Evolutionary conservation across 2,329 filamentous ascomycete genomes (phyloP).

Genomic region (Aureobasidium subglaciale): DNA sequence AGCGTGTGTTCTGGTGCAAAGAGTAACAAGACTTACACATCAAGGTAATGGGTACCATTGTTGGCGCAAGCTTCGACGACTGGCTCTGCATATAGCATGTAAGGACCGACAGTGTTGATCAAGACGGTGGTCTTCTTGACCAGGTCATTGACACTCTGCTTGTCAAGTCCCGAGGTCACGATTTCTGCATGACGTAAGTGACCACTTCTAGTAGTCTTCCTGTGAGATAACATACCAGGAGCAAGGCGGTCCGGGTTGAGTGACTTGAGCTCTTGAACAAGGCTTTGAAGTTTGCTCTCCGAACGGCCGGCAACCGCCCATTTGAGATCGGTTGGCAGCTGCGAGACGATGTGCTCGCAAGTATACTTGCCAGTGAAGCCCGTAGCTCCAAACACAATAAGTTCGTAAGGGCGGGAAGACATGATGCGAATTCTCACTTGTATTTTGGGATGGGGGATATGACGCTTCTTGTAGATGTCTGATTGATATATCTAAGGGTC

Average conservation of each 20-base stretch:
- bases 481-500: neutral
- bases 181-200: conserved; percentile 20
- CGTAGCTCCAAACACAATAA: conserved; percentile 60
- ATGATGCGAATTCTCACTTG: neutral
- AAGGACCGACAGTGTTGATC: conserved; percentile 57
- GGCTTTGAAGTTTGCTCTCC: conserved; percentile 60
- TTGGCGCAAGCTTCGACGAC: conserved; percentile 58
- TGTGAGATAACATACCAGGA: conserved; percentile 50
- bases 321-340: conserved; percentile 67
- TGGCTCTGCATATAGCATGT: conserved; percentile 56
- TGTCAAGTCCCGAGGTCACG: conserved; percentile 41
- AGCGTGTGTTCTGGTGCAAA: conserved; percentile 20
- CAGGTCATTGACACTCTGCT: conserved; percentile 44
- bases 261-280: conserved; percentile 60
- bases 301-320: conserved; percentile 87
- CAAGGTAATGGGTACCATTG: conserved; percentile 61
- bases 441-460: neutral
- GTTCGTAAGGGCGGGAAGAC: conserved; percentile 49
- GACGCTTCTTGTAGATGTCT: conserved; percentile 5
- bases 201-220: neutral
- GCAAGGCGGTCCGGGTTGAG: conserved; percentile 62
- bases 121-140: conserved; percentile 51
- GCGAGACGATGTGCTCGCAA: conserved; percentile 64
- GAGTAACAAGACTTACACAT: conserved; percentile 36
- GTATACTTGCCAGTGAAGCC: conserved; percentile 79